These are phyloP conservation scores for Pseudogymnoascus sp. DNA, from an alignment of 2,329 filamentous ascomycete genomes.

Conservation along the genomic window DNA sequence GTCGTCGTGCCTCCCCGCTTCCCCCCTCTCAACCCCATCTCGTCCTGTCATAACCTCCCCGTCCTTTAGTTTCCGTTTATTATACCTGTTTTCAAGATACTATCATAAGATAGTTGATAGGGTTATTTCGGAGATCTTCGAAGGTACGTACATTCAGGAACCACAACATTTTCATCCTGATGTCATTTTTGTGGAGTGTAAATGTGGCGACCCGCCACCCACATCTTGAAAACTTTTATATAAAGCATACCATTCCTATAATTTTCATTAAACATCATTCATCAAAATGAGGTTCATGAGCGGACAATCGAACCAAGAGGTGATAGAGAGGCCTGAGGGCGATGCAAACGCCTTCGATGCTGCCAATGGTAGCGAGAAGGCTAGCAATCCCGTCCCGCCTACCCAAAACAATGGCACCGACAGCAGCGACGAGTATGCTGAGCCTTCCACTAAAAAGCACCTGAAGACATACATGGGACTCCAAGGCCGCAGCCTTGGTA, in stretches of 20 bases:
- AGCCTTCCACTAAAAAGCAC: neutral
- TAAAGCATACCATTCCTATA: neutral
- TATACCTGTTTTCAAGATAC: neutral
- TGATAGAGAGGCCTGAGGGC: neutral
- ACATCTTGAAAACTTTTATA: neutral
- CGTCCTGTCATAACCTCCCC: neutral
- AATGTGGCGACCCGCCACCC: conserved; percentile 1
- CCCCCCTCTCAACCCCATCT: neutral
- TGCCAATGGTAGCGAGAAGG: neutral
- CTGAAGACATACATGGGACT: neutral
- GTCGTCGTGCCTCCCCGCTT: neutral
- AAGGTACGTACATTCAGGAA: conserved; percentile 1
- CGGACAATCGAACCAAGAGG: neutral
- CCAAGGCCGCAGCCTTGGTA: neutral
- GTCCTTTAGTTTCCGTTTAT: neutral
- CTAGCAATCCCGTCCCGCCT: neutral
- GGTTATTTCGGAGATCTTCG: neutral
- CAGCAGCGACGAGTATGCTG: neutral
- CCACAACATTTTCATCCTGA: neutral
- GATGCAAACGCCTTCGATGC: neutral
- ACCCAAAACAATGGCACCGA: neutral
- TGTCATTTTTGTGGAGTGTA: conserved; percentile 1
- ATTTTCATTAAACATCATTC: neutral
- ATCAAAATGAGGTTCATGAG: neutral
- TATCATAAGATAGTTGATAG: neutral